Evolutionary conservation across 2,329 filamentous ascomycete genomes (phyloP).

Genomic region (Sporothrix brasiliensis): DNA sequence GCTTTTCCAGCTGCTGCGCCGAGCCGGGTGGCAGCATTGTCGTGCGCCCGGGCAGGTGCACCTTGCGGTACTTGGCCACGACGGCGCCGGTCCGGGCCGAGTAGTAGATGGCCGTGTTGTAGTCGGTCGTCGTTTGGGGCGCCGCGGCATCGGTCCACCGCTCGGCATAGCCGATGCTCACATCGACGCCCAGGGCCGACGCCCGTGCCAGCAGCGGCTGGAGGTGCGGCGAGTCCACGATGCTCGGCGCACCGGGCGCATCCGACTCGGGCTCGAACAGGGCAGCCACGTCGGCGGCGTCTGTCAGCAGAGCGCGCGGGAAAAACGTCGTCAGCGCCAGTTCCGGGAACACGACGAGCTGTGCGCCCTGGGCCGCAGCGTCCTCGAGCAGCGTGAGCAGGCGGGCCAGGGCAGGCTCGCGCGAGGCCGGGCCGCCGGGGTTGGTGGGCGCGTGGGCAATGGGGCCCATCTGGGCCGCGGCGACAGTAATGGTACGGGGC

Average conservation of each 20-base stretch:
- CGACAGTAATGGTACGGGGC: constrained; percentile 43
- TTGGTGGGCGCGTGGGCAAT: constrained; percentile 42
- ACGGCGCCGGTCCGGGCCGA: constrained; percentile 48
- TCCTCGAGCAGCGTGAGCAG: constrained; percentile 54
- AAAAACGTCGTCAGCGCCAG: constrained; percentile 61
- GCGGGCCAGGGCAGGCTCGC: constrained; percentile 50
- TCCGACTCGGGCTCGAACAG: constrained; percentile 56
- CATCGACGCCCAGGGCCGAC: constrained; percentile 51
- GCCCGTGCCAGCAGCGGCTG: constrained; percentile 55
- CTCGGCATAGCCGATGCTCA: constrained; percentile 58
- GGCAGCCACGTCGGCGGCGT: constrained; percentile 47
- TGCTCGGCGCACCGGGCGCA: constrained; percentile 37
- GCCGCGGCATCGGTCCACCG: constrained; percentile 43
- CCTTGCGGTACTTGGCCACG: constrained; percentile 58
- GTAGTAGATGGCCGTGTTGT: constrained; percentile 57
- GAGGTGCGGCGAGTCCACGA: constrained; percentile 48
- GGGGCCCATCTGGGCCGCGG: constrained; percentile 58
- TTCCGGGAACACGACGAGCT: constrained; percentile 58
- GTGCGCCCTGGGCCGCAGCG: constrained; percentile 50
- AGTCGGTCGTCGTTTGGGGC: constrained; percentile 44
- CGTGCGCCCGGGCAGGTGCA: constrained; percentile 57
- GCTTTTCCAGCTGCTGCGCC: constrained; percentile 59
- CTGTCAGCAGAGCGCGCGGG: constrained; percentile 53
- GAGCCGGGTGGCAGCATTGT: constrained; percentile 54
- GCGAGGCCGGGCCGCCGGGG: constrained; percentile 43